These are phyloP conservation scores for Phytophthora chlamydospora DNA, from an alignment of 352 stramenopile genomes.

Conservation along the genomic window DNA sequence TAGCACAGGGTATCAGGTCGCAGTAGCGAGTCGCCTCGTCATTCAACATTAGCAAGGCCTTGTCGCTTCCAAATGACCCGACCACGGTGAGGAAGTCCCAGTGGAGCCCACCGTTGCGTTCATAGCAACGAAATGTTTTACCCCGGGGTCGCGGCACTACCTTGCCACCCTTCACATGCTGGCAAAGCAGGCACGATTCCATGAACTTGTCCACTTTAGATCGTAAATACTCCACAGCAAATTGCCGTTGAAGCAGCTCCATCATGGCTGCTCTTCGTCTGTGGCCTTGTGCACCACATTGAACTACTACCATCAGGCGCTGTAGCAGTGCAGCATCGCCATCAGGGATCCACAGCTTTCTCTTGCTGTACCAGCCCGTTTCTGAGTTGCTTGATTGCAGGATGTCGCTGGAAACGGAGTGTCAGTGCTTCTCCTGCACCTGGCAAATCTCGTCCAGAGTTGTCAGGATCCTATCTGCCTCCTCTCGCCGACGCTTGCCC, in stretches of 20 bases:
- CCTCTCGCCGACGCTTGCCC: conserved; percentile 1
- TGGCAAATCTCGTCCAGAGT: conserved; percentile 4
- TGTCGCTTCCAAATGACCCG: conserved; percentile 3
- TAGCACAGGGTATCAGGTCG: conserved; percentile 27
- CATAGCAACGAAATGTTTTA: conserved; percentile 6
- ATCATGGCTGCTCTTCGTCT: conserved; percentile 5
- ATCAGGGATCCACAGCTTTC: not conserved
- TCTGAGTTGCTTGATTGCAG: not conserved
- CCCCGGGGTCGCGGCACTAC: conserved; percentile 19
- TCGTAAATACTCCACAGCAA: conserved; percentile 3
- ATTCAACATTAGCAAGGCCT: conserved; percentile 37
- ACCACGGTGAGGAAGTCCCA: conserved; percentile 36
- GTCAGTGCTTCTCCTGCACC: not conserved
- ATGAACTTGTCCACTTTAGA: conserved; percentile 16
- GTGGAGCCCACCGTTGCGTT: conserved; percentile 31
- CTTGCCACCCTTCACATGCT: conserved; percentile 27
- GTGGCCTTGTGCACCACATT: conserved; percentile 29
- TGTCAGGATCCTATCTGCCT: conserved; percentile 12
- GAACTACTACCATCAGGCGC: conserved; percentile 12
- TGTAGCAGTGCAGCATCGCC: not conserved
- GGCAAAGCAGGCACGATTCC: conserved; percentile 21
- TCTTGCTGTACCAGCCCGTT: conserved; percentile 1
- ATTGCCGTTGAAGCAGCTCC: not conserved
- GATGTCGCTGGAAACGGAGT: not conserved
- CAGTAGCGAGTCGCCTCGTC: conserved; percentile 34